A percentile compares a stretch with the other conserved stretches of the same genome.
Conservation (phyloP, 306 rosid genomes). For the Neltuma alba region DNA sequence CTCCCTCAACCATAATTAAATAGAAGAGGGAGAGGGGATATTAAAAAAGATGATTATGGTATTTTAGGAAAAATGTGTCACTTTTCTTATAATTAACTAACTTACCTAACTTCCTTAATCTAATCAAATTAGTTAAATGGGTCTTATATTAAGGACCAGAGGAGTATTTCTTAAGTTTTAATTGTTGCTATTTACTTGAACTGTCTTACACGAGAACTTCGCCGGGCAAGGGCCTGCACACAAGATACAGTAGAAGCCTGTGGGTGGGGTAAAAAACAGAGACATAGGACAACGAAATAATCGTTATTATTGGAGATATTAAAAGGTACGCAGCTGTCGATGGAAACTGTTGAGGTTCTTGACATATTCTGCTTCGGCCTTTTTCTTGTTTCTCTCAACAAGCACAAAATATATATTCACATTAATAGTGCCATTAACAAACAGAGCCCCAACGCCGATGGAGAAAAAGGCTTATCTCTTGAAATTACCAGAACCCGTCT, state of each 20-base stretch:
- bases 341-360: background rate
- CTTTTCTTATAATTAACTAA: too few relatives aligned
- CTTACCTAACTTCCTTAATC: too few relatives aligned
- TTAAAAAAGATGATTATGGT: too few relatives aligned
- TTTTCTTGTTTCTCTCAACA: background rate
- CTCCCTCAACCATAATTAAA: too few relatives aligned
- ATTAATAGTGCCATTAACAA: background rate
- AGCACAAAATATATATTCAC: background rate
- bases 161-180: too few relatives aligned
- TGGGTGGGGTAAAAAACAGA: background rate
- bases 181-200: too few relatives aligned
- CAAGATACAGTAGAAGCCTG: too few relatives aligned
- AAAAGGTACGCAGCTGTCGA: background rate
- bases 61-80: too few relatives aligned
- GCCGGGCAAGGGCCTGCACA: background rate
- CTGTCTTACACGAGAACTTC: background rate
- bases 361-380: background rate
- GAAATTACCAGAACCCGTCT: conserved; percentile 58
- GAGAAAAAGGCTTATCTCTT: conserved; percentile 41
- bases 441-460: conserved; percentile 18
- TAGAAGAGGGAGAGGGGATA: too few relatives aligned
- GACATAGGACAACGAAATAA: background rate
- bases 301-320: background rate
- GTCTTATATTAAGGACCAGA: too few relatives aligned
- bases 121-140: too few relatives aligned